These are phyloP conservation scores for Tuber calosporum DNA, from an alignment of 495 filamentous ascomycete species.

Conservation along the genomic window DNA sequence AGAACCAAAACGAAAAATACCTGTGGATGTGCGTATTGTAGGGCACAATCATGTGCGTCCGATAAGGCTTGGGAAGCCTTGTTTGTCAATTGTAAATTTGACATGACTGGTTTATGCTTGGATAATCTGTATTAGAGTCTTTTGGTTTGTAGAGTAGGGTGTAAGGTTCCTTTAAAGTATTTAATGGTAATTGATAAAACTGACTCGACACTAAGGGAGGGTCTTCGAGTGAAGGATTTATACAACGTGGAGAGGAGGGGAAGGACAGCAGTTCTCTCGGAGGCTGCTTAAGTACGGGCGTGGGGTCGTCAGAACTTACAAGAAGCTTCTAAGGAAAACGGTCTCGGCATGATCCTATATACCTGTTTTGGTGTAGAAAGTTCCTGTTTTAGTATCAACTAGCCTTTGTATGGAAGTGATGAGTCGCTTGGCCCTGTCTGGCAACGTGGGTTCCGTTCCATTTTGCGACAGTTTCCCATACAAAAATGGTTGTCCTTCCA, in stretches of 20 bases:
- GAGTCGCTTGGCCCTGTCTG: background rate
- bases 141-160: background rate
- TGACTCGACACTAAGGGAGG: background rate
- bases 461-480: too few species aligned
- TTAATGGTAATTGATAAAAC: background rate
- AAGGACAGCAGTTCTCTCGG: background rate
- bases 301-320: background rate
- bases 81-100: slow-evolving; percentile 68
- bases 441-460: too few species aligned
- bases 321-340: background rate
- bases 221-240: background rate
- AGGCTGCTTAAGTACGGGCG: background rate
- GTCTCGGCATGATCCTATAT: background rate
- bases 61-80: slow-evolving; percentile 77
- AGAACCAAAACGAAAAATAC: slow-evolving; percentile 44
- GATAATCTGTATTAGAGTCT: background rate
- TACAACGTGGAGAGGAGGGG: background rate
- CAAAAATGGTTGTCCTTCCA: too few species aligned
- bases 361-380: background rate
- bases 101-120: slow-evolving; percentile 6
- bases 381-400: background rate
- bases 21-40: slow-evolving; percentile 84
- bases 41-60: slow-evolving; percentile 73
- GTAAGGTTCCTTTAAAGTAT: background rate
- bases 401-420: background rate